Evolutionary conservation across 1,284 basidiomycete genomes (phyloP), one percentile per base, ranked within the genome.

Genomic region (Ceratobasidium theobromae): DNA sequence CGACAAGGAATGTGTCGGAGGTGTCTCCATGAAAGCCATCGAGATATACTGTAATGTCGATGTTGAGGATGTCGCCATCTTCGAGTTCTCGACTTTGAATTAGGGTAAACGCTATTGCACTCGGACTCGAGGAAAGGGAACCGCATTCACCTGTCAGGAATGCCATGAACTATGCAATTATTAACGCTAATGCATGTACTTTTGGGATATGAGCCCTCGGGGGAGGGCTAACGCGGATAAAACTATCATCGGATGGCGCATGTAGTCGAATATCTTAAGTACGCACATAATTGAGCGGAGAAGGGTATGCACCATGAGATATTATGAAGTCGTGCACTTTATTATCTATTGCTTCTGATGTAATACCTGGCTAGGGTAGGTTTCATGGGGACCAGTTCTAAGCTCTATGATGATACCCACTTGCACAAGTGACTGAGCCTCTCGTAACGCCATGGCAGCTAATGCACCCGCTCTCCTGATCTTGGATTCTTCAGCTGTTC

Each of bases 241-340:
- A 4, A 12, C 27, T 1, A 38, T 21, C 18, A 38, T 52, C 35
- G 64, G 43, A 41, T 46, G 11, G 90, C 78, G 72, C 89, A 90
- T 18, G 93, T 96, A 73, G 93, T 95, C 72, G 91, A 91, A 33
- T 92, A 90, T 70, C 86, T 87, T 4, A 94, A 73, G 88, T 96
- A 6, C 86, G 87, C 27, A 82, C 80, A 76, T 96, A 97, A 0
- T 82, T 82, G 33, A 97, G 77, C 0, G 95, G 93, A 1, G 93
- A 95, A 0, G 95, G 95, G 74, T 97, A 97, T 30, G 91, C 93
- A n/a, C 80, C 81, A 67, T 81, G 79, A 0, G 79, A 74, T 40
- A 91, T 71, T 66, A 94, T 88, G 68, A 84, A 86, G 11, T 87
- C 80, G 69, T 95, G 92, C 32, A 94, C 77, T 0, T 79, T 79